Base-by-base conservation (phyloP, 169 alveolate species). In the Perkinsus chesapeaki region DNA sequence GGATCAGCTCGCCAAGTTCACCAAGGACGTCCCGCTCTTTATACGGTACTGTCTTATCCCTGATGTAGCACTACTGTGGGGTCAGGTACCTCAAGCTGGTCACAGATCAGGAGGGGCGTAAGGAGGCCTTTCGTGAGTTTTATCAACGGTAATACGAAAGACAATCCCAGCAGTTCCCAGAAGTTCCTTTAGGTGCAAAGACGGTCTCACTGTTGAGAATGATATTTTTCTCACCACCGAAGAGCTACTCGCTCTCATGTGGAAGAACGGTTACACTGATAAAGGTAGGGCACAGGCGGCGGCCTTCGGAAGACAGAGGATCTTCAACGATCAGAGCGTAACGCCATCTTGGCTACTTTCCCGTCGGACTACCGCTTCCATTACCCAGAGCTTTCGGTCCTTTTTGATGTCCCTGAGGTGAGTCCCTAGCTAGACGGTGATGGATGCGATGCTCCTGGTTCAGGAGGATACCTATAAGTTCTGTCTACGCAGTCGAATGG, bases 381-480 rank as follows among this genome's bases (percentile, higher is more conserved):
- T 73, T 91, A 91, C n/a, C 93, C 93, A 0, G 93, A 91, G 39
- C 73, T 91, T 19, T 47, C 93, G 20, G 73, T 39, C 72, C 73
- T 91, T 36, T 91, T 91, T 73, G 39, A 91, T 39, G 39, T 91
- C 12, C 38, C 82, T 0, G 93, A 91, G n/a, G n/a, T n/a, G n/a
- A n/a, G n/a, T n/a, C n/a, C n/a, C n/a, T n/a, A n/a, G n/a, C n/a
- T n/a, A n/a, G n/a, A n/a, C n/a, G n/a, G n/a, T n/a, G n/a, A n/a
- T n/a, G n/a, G n/a, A n/a, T n/a, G n/a, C n/a, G n/a, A n/a, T n/a
- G n/a, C n/a, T n/a, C n/a, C n/a, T n/a, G n/a, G n/a, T n/a, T n/a
- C n/a, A n/a, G 73, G 93, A 91, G 73, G 93, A 91, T n/a, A 23
- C 47, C 82, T 91, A 91, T 73, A 91, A 91, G 93, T 91, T 39